Base-by-base conservation (phyloP, 306 rosid species). In the Trifolium repens region DNA sequence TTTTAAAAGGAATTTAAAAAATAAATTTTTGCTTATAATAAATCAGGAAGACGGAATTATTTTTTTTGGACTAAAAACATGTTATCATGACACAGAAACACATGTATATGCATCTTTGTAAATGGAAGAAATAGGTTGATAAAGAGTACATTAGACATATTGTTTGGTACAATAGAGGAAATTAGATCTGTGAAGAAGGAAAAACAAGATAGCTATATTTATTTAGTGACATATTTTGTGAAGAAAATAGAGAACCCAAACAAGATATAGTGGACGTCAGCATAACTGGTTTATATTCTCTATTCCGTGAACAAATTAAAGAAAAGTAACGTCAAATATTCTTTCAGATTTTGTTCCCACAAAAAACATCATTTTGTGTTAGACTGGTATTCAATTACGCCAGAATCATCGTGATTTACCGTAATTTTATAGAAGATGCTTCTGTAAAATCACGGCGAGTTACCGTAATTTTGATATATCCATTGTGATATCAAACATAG, bases 121-220 rank as follows among this genome's bases (percentile, higher is more conserved):
- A 16, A 67, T 32, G 69, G 78, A 73, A 61, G 52, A 76, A 58
- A 76, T 75, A 71, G 40, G 10, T 71, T 34, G 78, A 15, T 65
- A 58, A 71, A 71, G 17, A 66, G 15, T 14, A 57, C 17, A 49
- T 81, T 76, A 66, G 85, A 81, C 75, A 72, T 76, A 64, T 81
- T 81, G 85, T 66, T 81, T 77, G 85, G 79, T 66, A 72, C 85
- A 81, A 66, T 77, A 24, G 53, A 49, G 82, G 85, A 77, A 81
- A 81, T 47, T 57, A 37, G 42, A 71, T 71, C 58, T 64, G 69
- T 62, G 42, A 75, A 75, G 24, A 69, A 49, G 37, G 27, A 59
- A 49, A 74, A 17, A 58, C 2, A 73, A 72, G 10, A 65, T 34
- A 72, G 62, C 3, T 17, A 34, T 35, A 52, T 2, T 63, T 35